These are phyloP conservation scores for Boletus hoseneyae DNA, from an alignment of 1,284 basidiomycete species.

Conservation along the genomic window DNA sequence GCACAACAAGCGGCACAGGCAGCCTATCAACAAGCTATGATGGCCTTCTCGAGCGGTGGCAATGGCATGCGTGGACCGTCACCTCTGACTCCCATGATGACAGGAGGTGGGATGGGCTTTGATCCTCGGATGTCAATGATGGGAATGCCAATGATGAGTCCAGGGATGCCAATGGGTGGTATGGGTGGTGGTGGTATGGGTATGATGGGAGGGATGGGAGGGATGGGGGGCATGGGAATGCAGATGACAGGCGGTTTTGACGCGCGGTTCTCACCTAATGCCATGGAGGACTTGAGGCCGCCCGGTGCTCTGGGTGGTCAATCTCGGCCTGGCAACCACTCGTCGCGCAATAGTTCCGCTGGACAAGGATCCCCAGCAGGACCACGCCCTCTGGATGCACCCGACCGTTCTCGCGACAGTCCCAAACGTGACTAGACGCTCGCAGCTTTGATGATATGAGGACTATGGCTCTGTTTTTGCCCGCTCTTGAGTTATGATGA, in stretches of 20 bases:
- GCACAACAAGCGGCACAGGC: conserved; percentile 85
- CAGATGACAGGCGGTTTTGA: conserved; percentile 66
- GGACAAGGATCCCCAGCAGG: conserved; percentile 34
- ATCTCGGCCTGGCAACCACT: conserved; percentile 30
- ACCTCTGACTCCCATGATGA: conserved; percentile 55
- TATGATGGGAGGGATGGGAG: conserved; percentile 34
- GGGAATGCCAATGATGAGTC: conserved; percentile 49
- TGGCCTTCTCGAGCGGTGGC: conserved; percentile 78
- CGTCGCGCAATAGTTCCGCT: conserved; percentile 33
- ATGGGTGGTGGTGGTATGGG: conserved; percentile 37
- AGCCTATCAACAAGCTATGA: conserved; percentile 90
- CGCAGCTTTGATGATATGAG: background rate
- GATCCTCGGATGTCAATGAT: conserved; percentile 57
- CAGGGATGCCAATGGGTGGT: conserved; percentile 36
- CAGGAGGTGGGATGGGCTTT: conserved; percentile 42
- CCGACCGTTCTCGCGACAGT: conserved; percentile 24
- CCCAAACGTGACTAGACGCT: conserved; percentile 23
- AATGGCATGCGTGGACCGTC: conserved; percentile 40
- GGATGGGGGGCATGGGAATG: conserved; percentile 47
- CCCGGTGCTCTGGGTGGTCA: conserved; percentile 33
- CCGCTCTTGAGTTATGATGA: conserved; percentile 16
- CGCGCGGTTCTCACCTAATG: conserved; percentile 45
- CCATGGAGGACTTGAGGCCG: conserved; percentile 35
- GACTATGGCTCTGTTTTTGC: conserved; percentile 5
- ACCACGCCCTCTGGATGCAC: conserved; percentile 29